phyloP scores from a whole-genome alignment of 108 stramenopile species.

The Nannochloropsis oceanica region DNA sequence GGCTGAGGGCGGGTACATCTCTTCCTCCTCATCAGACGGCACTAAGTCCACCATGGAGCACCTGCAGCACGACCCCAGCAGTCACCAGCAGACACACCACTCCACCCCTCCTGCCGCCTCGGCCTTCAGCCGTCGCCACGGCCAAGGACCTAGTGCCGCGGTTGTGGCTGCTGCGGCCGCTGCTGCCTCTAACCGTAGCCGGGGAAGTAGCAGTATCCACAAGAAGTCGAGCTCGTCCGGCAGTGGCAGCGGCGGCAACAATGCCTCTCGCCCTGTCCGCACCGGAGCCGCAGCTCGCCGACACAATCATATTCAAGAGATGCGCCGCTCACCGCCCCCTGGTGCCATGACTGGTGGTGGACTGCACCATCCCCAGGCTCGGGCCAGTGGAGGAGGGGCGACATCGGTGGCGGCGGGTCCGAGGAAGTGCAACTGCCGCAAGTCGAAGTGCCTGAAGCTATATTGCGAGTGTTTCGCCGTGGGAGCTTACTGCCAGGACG shows the following conservation, averaged over 20 bases:
- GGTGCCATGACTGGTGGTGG: neutral
- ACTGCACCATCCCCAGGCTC: neutral
- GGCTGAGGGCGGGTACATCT: neutral
- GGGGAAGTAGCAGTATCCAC: neutral
- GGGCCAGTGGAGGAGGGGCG: neutral
- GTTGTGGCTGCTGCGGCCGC: neutral
- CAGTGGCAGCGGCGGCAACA: neutral
- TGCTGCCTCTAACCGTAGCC: neutral
- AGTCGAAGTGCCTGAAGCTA: conserved; percentile 78
- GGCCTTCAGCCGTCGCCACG: neutral
- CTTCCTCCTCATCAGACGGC: neutral
- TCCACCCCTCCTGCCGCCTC: neutral
- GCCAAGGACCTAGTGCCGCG: neutral
- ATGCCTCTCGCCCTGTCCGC: neutral
- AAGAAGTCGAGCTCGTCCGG: neutral
- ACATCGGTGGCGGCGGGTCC: neutral
- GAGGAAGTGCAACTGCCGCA: conserved; percentile 69
- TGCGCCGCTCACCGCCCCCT: neutral
- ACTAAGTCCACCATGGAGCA: neutral
- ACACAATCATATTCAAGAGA: neutral
- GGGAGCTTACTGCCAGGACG: conserved; percentile 37
- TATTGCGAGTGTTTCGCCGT: conserved; percentile 82
- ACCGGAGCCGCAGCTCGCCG: neutral
- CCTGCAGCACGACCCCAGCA: neutral
- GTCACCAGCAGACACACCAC: neutral